These are phyloP conservation scores for Ballota nigra DNA, from an alignment of 257 asterid species.

Conservation along the genomic window DNA sequence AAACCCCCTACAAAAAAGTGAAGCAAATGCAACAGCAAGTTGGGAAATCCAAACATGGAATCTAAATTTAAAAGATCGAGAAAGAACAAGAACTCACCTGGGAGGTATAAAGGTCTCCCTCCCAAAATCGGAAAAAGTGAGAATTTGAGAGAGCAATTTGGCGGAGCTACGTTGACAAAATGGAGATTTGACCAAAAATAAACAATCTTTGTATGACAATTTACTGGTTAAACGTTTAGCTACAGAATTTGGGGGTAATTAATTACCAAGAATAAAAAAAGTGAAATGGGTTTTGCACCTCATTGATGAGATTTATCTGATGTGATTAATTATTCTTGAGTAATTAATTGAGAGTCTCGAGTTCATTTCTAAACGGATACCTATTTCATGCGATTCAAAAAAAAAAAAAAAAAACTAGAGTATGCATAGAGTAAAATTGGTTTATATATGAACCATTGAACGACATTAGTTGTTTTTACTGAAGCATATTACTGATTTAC, in stretches of 20 bases:
- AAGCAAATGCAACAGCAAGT: conserved; percentile 7
- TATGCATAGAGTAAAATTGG: no score
- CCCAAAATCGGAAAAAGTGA: background rate
- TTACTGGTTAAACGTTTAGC: background rate
- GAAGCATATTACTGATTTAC: no score
- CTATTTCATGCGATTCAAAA: no score
- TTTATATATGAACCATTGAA: no score
- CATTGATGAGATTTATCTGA: no score
- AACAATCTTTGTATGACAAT: background rate
- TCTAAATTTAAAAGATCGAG: conserved; percentile 11
- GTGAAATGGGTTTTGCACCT: no score
- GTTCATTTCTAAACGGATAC: no score
- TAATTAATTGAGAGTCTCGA: no score
- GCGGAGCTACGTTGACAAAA: conserved; percentile 21
- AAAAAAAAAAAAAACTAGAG: no score
- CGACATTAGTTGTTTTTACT: no score
- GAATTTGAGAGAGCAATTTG: background rate
- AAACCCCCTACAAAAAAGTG: background rate
- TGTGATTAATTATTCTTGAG: no score
- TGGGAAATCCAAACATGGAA: conserved; percentile 7
- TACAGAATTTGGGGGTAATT: background rate
- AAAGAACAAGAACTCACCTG: conserved; percentile 25
- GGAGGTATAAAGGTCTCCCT: conserved; percentile 29
- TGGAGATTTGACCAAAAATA: conserved; percentile 12
- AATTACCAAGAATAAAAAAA: background rate